Evolutionary conservation across 1,139 yeast genomes (phyloP), one percentile per base, ranked within the genome.

Genomic region (Suhomyces wounanorum): DNA sequence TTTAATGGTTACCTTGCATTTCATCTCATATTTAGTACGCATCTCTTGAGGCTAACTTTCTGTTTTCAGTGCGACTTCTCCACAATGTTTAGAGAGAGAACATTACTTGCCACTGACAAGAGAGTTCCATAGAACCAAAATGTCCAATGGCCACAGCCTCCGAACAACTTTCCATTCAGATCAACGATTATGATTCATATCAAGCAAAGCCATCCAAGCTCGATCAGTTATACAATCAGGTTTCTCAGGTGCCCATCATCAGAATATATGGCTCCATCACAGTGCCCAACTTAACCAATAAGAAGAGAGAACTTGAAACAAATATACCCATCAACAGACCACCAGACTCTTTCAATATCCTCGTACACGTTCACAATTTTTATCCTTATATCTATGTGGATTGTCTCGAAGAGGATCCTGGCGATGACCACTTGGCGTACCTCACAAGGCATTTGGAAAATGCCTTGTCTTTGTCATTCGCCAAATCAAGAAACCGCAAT

Each of bases 371-470:
- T 10, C 98, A 92, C 69, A 94, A 95, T 48, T 82, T 82, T 23
- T 89, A 77, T 57, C 99, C 98, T 0, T 94, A 94, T 62, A 59
- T 94, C 8, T 91, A 80, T 61, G 73, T 92, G 2, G 83, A 82
- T 40, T 86, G 67, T 40, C 48, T 62, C 2, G 53, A 50, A 21
- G 44, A 33, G 2, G 14, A 7, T 23, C 41, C 46, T 6, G 48
- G 30, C 3, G 33, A 41, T 2, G 47, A 30, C 2, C 45, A 48
- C 18, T 35, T 48, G 14, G 40, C 40, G 4, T 10, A 25, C 11
- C 40, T 53, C 8, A 39, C 50, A 7, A 25, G 42, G 30, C 42
- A 48, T 13, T 40, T 55, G 30, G 59, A 55, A 39, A 18, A 35
- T 3, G 35, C 43, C 3, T 44, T 57, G 2, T 28, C 41, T 2